Percentiles rank a stretch among this genome's conserved stretches.
Evolutionary conservation across 2,329 filamentous ascomycete genomes (phyloP).

Genomic region (Penicillium expansum): DNA sequence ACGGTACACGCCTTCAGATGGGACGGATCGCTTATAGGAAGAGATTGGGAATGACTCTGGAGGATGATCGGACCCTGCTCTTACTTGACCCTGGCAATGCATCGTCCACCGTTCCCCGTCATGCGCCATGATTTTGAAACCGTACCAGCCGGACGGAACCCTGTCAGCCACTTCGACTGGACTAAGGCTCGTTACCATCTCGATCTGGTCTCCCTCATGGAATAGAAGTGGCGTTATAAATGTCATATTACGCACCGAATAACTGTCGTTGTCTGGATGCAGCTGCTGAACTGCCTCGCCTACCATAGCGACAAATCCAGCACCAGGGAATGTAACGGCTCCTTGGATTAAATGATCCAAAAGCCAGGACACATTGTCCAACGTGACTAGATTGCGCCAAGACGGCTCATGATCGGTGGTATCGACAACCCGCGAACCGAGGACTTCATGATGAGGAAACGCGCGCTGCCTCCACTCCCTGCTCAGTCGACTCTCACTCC

Average conservation of each 20-base stretch:
- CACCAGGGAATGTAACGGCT: constrained; percentile 24
- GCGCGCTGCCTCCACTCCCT: constrained; percentile 23
- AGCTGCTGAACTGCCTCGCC: constrained; percentile 24
- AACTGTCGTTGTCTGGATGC: constrained; percentile 2
- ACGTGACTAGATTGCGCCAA: constrained; percentile 30
- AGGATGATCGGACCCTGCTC: not conserved
- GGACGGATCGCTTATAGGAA: not conserved
- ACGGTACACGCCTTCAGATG: not conserved
- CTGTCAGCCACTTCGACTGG: constrained; percentile 2
- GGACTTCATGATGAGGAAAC: constrained; percentile 28
- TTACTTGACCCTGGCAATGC: constrained; percentile 8
- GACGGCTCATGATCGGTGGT: constrained; percentile 22
- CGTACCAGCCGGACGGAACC: not conserved
- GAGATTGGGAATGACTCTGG: not conserved
- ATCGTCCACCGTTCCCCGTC: not conserved
- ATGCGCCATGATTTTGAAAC: not conserved
- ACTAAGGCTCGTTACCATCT: not conserved
- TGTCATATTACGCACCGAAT: constrained; percentile 10
- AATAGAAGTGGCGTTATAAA: constrained; percentile 14
- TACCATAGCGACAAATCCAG: constrained; percentile 26
- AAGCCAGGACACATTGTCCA: constrained; percentile 31
- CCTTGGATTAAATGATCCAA: constrained; percentile 27
- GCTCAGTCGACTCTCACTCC: constrained; percentile 20
- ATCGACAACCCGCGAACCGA: constrained; percentile 27
- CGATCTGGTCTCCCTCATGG: not conserved